Base-by-base conservation (phyloP, 1,139 yeast species). In the Pneumocystis oryctolagi region DNA sequence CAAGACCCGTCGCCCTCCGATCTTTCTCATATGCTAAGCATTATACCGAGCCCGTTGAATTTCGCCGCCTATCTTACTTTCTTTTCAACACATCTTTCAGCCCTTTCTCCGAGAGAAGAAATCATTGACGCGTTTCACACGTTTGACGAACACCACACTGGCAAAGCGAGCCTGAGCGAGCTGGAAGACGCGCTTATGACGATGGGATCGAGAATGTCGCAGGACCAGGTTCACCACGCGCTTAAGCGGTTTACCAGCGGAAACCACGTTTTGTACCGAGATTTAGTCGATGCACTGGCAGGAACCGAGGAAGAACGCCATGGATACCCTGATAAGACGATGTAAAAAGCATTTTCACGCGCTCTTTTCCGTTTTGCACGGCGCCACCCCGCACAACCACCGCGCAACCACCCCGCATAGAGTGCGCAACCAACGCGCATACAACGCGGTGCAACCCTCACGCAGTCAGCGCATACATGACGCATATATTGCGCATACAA, bases 1-100 rank as follows among this genome's bases (percentile, higher is more conserved):
- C 71, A 73, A 62, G 70, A 67, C 3, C 82, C 83, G 1, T 65
- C 73, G 12, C 75, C 78, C n/a, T 69, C 70, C 1, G 67, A 72
- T 18, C 70, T 75, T 4, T 74, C 75, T 16, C 73, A 73, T 0
- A 80, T 82, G 70, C 69, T 86, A 42, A 70, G 74, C 0, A 64
- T 72, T 47, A 82, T 87, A 84, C 73, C 88, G 1, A 72, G 72
- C 8, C 81, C 82, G n/a, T 69, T 89, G 55, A 82, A 83, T 58
- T 88, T 89, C 70, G 83, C 94, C 2, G 81, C 81, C 61, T 90
- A 84, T 72, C 76, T 87, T 70, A 81, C 85, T 4, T 75, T 84
- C 58, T 83, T 90, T 84, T 82, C 89, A 2, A 75, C 75, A 5
- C 82, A 81, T 66, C 73, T 87, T 61, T 76, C 78, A 63, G 78